These are phyloP conservation scores for Hibiscus trionum DNA, from an alignment of 345 rosid species.

Conservation along the genomic window DNA sequence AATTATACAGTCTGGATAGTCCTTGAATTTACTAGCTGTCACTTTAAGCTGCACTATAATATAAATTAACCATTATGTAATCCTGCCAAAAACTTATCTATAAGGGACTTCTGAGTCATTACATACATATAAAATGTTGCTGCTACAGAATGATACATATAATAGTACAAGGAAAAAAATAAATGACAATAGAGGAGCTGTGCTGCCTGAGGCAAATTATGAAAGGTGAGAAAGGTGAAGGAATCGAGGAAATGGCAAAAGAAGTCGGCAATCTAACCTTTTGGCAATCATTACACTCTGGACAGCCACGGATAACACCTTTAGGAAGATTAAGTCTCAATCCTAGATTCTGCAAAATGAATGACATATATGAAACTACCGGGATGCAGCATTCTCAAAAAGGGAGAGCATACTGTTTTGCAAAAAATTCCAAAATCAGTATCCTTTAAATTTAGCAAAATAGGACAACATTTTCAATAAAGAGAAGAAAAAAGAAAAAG, in stretches of 20 bases:
- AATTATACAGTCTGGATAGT: constrained; percentile 4
- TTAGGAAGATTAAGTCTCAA: constrained; percentile 52
- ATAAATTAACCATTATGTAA: neutral
- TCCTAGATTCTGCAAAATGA: constrained; percentile 37
- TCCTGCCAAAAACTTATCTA: constrained; percentile 6
- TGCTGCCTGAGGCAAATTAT: neutral
- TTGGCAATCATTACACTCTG: constrained; percentile 70
- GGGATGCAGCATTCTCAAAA: neutral
- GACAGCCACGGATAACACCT: constrained; percentile 83
- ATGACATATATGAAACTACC: neutral
- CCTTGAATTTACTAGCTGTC: neutral
- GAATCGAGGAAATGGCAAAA: neutral
- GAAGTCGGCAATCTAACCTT: constrained; percentile 47
- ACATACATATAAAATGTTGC: neutral
- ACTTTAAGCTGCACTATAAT: neutral
- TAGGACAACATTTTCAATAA: neutral
- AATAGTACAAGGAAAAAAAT: neutral
- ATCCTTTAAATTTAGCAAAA: neutral
- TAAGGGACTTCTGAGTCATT: neutral
- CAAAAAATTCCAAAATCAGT: constrained; percentile 6
- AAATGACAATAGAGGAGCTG: neutral
- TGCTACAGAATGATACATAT: neutral
- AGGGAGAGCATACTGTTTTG: neutral
- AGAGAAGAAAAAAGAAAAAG: neutral
- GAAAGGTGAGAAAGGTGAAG: neutral